Conservation (phyloP, 495 filamentous ascomycete species). For the Mycothermus thermophilus region DNA sequence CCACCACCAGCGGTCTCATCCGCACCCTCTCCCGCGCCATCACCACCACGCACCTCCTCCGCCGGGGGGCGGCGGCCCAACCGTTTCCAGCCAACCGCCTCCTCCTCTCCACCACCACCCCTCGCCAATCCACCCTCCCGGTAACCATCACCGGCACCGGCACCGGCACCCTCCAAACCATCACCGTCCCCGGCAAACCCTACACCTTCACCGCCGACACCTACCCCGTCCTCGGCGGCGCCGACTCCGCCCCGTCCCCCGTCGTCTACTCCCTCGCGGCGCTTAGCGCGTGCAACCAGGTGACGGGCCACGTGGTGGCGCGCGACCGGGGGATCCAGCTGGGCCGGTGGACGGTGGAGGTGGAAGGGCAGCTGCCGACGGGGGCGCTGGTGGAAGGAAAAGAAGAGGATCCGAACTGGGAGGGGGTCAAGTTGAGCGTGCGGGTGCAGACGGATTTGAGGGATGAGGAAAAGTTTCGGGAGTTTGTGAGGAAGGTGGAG, state of each 20-base stretch:
- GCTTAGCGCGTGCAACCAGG: slow-evolving; percentile 18
- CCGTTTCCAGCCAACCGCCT: no score
- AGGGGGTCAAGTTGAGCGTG: slow-evolving; percentile 6
- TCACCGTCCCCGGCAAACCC: slow-evolving; percentile 10
- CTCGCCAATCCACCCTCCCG: slow-evolving; percentile 1
- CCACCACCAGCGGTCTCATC: no score
- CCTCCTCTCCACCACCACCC: neutral
- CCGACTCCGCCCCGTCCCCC: slow-evolving; percentile 14
- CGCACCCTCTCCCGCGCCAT: no score
- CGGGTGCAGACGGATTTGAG: slow-evolving; percentile 15
- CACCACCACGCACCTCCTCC: no score
- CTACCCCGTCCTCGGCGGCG: slow-evolving; percentile 13
- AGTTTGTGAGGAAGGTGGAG: slow-evolving; percentile 14
- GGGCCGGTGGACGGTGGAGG: slow-evolving; percentile 12
- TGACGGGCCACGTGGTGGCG: slow-evolving; percentile 14
- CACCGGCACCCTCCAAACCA: slow-evolving; percentile 8
- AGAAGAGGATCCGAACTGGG: slow-evolving; percentile 17
- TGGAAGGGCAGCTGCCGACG: slow-evolving; percentile 12
- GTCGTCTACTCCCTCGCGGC: slow-evolving; percentile 16
- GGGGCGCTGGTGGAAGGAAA: slow-evolving; percentile 10
- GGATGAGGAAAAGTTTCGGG: slow-evolving; percentile 4
- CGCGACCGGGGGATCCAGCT: slow-evolving; percentile 11
- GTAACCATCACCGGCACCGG: slow-evolving; percentile 9
- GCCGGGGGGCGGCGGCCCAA: no score
- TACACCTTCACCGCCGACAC: slow-evolving; percentile 15